phyloP scores from a whole-genome alignment of 345 rosid genomes.

The Ceriops tagal region DNA sequence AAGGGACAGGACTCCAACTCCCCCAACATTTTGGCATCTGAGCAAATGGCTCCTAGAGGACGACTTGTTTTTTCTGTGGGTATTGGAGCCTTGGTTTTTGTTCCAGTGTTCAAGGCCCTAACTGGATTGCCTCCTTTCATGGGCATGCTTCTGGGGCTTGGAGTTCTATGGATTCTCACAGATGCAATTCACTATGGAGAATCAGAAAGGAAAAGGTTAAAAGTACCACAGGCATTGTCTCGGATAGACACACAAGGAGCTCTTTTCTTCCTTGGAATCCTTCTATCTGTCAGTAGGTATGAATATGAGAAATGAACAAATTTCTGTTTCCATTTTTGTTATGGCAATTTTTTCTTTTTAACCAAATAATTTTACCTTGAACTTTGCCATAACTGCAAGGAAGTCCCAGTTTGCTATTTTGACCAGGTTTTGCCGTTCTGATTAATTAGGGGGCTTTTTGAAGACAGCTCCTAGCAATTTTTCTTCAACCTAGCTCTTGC shows the following conservation, averaged over 20 bases:
- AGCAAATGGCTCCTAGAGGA: conserved; percentile 94
- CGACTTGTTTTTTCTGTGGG: conserved; percentile 79
- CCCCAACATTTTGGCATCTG: conserved; percentile 63
- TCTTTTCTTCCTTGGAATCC: conserved; percentile 93
- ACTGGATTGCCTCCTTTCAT: conserved; percentile 96
- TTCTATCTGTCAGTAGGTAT: conserved; percentile 88
- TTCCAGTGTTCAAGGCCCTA: conserved; percentile 85
- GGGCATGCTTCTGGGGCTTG: conserved; percentile 93
- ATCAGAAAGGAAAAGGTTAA: conserved; percentile 78
- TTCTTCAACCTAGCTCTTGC: too few relatives aligned
- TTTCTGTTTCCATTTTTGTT: not conserved
- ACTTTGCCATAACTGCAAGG: too few relatives aligned
- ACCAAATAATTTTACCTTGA: too few relatives aligned
- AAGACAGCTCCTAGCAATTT: too few relatives aligned
- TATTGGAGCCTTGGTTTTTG: conserved; percentile 81
- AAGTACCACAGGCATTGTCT: conserved; percentile 94
- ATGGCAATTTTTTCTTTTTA: not conserved
- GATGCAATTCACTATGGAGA: conserved; percentile 96
- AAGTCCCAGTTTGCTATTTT: too few relatives aligned
- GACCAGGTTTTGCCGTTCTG: too few relatives aligned
- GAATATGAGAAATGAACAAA: not conserved
- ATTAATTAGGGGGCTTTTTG: too few relatives aligned
- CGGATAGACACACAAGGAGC: conserved; percentile 91
- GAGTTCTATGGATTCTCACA: conserved; percentile 94
- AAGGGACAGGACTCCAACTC: conserved; percentile 62